These are phyloP conservation scores for Debaryomyces singareniensis DNA, from an alignment of 1,139 yeast species.

Conservation along the genomic window DNA sequence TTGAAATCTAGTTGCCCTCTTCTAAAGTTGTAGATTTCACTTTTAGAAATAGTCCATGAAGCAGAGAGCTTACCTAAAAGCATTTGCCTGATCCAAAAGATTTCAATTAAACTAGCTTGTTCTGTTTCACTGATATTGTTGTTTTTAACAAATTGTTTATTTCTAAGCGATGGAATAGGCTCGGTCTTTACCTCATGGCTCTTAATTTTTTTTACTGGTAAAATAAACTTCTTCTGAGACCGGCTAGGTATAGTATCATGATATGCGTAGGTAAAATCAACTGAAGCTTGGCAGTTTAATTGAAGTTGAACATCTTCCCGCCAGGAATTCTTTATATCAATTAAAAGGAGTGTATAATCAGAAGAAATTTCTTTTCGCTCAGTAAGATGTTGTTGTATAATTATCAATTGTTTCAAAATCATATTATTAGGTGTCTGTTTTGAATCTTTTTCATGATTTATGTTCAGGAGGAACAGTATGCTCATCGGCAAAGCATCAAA, in stretches of 20 bases:
- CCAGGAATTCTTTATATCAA: conserved; percentile 74
- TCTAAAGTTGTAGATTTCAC: conserved; percentile 16
- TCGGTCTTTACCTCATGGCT: conserved; percentile 34
- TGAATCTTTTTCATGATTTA: conserved; percentile 9
- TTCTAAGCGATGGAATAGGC: conserved; percentile 70
- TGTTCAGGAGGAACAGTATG: conserved; percentile 18
- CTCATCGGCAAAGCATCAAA: conserved; percentile 61
- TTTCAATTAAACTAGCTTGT: conserved; percentile 47
- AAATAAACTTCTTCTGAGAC: conserved; percentile 53
- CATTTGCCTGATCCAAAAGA: conserved; percentile 76
- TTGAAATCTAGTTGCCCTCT: conserved; percentile 62
- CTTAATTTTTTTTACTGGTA: conserved; percentile 61
- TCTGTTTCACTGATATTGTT: conserved; percentile 49
- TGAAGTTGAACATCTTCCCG: conserved; percentile 30
- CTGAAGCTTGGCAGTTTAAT: conserved; percentile 13
- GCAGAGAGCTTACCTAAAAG: conserved; percentile 57
- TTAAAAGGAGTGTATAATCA: conserved; percentile 54
- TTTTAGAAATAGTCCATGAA: conserved; percentile 44
- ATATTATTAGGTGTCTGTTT: conserved; percentile 7
- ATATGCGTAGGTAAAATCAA: conserved; percentile 12
- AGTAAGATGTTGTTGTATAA: neutral
- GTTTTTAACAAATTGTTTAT: conserved; percentile 68
- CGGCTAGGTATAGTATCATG: conserved; percentile 35
- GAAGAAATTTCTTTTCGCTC: conserved; percentile 21
- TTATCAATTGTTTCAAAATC: neutral